phyloP scores from a whole-genome alignment of 1,284 basidiomycete species.

The Kwoniella shivajii region DNA sequence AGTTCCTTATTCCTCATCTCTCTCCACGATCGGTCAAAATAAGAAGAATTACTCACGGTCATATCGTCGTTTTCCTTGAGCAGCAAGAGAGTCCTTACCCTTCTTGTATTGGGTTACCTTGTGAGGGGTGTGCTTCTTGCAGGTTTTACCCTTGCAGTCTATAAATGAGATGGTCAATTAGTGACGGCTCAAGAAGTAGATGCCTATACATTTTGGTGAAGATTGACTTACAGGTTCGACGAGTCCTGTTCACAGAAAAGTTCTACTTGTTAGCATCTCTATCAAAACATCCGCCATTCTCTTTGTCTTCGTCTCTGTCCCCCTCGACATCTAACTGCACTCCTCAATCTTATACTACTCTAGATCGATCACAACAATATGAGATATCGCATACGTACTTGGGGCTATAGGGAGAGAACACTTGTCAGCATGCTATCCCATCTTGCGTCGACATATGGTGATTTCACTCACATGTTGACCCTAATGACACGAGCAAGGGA shows the following conservation, averaged over 20 bases:
- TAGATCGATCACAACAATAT: neutral
- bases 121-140: slow-evolving; percentile 99
- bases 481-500: slow-evolving; percentile 26
- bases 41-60: slow-evolving; percentile 62
- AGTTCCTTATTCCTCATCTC: neutral
- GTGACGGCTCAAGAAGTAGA: neutral
- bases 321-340: neutral
- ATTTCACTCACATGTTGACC: slow-evolving; percentile 50
- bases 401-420: slow-evolving; percentile 29
- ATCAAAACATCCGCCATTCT: neutral
- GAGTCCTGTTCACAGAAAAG: slow-evolving; percentile 40
- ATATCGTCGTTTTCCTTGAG: slow-evolving; percentile 99
- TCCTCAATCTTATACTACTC: neutral
- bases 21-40: neutral
- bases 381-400: slow-evolving; percentile 33
- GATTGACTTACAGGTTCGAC: slow-evolving; percentile 48
- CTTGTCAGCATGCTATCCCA: slow-evolving; percentile 15
- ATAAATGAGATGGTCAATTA: slow-evolving; percentile 11
- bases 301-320: neutral
- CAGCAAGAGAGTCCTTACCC: slow-evolving; percentile 93
- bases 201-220: neutral
- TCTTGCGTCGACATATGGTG: neutral
- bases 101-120: slow-evolving; percentile 98
- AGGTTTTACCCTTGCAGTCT: slow-evolving; percentile 98
- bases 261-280: slow-evolving; percentile 4